phyloP scores from a whole-genome alignment of 2,329 filamentous ascomycete species.

The Coniochaeta sp. region DNA sequence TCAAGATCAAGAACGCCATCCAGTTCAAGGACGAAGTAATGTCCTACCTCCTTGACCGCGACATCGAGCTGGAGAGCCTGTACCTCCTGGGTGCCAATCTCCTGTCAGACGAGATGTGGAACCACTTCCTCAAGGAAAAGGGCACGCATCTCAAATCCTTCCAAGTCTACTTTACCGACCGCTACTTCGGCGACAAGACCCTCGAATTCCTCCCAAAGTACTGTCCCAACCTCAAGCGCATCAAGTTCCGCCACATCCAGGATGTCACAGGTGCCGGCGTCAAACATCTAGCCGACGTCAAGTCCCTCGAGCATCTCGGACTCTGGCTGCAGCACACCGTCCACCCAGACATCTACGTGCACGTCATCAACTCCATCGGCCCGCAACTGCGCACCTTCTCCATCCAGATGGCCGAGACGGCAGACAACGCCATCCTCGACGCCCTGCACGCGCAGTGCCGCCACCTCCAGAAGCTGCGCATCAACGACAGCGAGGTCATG shows the following conservation, averaged over 20 bases:
- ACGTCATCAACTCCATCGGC: slow-evolving; percentile 58
- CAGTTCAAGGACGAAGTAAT: slow-evolving; percentile 85
- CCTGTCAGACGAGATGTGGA: slow-evolving; percentile 70
- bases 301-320: slow-evolving; percentile 65
- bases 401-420: slow-evolving; percentile 58
- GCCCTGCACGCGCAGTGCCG: slow-evolving; percentile 65
- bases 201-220: slow-evolving; percentile 53
- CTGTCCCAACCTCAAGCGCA: slow-evolving; percentile 62
- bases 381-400: slow-evolving; percentile 68
- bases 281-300: slow-evolving; percentile 53
- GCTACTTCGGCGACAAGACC: slow-evolving; percentile 67
- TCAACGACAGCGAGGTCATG: slow-evolving; percentile 69
- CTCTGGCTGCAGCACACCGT: slow-evolving; percentile 58
- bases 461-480: slow-evolving; percentile 66
- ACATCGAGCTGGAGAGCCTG: slow-evolving; percentile 61
- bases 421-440: slow-evolving; percentile 63
- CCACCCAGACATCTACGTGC: slow-evolving; percentile 48
- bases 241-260: slow-evolving; percentile 80
- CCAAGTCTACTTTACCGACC: slow-evolving; percentile 79
- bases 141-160: slow-evolving; percentile 60
- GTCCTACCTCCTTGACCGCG: slow-evolving; percentile 70
- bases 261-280: slow-evolving; percentile 62
- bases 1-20: slow-evolving; percentile 78
- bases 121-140: slow-evolving; percentile 57
- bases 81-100: slow-evolving; percentile 82